These are phyloP conservation scores for Blastobotrys attinorum DNA, from an alignment of 805 yeast genomes.

Conservation along the genomic window DNA sequence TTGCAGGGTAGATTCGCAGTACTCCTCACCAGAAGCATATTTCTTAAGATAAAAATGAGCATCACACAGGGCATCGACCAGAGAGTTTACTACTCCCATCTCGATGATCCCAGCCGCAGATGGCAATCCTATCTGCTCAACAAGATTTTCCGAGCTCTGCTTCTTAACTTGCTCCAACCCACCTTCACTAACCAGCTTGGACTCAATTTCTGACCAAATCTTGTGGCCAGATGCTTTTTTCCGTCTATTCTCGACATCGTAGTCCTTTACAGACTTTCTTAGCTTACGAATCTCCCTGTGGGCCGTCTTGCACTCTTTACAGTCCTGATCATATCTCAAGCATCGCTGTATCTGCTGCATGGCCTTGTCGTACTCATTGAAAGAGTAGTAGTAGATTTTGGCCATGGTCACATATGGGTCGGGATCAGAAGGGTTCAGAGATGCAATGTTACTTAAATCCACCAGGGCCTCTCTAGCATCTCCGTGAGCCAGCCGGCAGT, in stretches of 20 bases:
- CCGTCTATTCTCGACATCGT: conserved; percentile 12
- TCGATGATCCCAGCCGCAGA: neutral
- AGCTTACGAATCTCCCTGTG: conserved; percentile 22
- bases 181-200: conserved; percentile 9
- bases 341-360: conserved; percentile 54
- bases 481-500: conserved; percentile 26
- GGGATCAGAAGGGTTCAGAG: conserved; percentile 20
- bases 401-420: conserved; percentile 25
- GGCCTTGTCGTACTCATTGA: conserved; percentile 46
- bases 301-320: conserved; percentile 44
- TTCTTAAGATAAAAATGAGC: conserved; percentile 29
- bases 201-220: conserved; percentile 13
- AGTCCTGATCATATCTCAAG: conserved; percentile 70
- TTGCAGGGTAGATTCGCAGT: conserved; percentile 23
- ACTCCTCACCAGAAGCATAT: conserved; percentile 21
- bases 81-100: conserved; percentile 19
- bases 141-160: conserved; percentile 9
- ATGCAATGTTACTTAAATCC: conserved; percentile 27
- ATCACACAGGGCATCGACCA: conserved; percentile 37
- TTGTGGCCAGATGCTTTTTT: conserved; percentile 21
- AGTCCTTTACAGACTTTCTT: conserved; percentile 21
- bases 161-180: conserved; percentile 7
- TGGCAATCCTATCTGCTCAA: neutral
- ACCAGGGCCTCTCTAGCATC: conserved; percentile 27
- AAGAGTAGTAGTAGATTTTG: conserved; percentile 40